Conservation (phyloP, 805 yeast genomes). For the Teunomyces barrocoloradensis region DNA sequence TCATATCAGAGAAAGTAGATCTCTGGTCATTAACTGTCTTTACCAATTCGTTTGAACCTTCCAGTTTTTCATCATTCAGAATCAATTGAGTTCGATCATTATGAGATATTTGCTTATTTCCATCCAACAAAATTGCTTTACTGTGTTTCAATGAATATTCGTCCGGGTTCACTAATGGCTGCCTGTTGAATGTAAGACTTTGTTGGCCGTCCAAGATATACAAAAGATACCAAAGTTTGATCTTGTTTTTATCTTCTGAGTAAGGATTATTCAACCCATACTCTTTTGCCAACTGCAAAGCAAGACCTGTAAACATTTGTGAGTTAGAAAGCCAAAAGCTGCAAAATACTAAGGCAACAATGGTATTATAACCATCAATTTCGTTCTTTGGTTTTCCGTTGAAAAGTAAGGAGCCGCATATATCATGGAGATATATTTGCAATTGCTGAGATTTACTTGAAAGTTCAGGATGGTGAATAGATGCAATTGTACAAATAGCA, state of each 20-base stretch:
- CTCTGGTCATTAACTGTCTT: slow-evolving; percentile 11
- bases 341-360: slow-evolving; percentile 61
- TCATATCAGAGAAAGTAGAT: slow-evolving; percentile 42
- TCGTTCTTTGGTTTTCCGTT: slow-evolving; percentile 41
- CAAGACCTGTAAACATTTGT: slow-evolving; percentile 65
- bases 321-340: slow-evolving; percentile 68
- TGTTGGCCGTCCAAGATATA: slow-evolving; percentile 70
- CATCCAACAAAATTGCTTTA: slow-evolving; percentile 31
- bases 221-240: slow-evolving; percentile 64
- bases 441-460: slow-evolving; percentile 27
- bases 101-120: slow-evolving; percentile 4
- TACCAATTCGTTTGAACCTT: slow-evolving; percentile 5
- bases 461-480: slow-evolving; percentile 53
- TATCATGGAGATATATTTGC: slow-evolving; percentile 28
- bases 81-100: not conserved
- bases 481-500: slow-evolving; percentile 60
- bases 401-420: slow-evolving; percentile 34
- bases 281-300: slow-evolving; percentile 62
- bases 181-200: slow-evolving; percentile 56
- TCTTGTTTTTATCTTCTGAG: slow-evolving; percentile 36
- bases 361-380: slow-evolving; percentile 53
- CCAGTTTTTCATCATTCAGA: not conserved
- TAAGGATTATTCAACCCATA: slow-evolving; percentile 42
- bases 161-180: slow-evolving; percentile 49
- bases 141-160: slow-evolving; percentile 47